These are phyloP conservation scores for Xylaria digitata DNA, from an alignment of 2,329 filamentous ascomycete genomes.

Conservation along the genomic window DNA sequence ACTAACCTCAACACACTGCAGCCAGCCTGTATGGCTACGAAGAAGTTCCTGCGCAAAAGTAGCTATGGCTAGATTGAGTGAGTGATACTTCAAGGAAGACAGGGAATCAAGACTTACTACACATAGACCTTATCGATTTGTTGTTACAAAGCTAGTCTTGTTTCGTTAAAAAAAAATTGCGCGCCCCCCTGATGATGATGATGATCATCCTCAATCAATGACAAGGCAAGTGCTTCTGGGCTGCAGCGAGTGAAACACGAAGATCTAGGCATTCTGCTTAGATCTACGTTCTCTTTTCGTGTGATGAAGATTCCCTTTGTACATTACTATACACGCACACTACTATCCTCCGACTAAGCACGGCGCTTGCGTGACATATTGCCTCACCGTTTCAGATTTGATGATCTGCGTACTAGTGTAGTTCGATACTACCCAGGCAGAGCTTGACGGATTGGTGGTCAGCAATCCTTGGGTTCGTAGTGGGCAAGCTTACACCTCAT, in stretches of 20 bases:
- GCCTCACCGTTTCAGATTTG: constrained; percentile 31
- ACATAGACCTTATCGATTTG: background rate
- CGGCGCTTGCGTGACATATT: constrained; percentile 26
- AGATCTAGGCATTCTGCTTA: constrained; percentile 8
- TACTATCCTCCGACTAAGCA: background rate
- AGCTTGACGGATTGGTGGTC: constrained; percentile 30
- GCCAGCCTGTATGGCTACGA: no score
- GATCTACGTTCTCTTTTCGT: constrained; percentile 4
- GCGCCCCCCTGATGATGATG: background rate
- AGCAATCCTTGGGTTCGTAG: constrained; percentile 16
- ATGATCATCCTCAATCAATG: background rate
- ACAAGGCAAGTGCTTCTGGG: constrained; percentile 8
- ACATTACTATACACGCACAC: background rate
- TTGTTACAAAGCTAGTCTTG: background rate
- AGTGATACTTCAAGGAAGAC: background rate
- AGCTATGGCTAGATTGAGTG: no score
- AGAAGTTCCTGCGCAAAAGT: no score
- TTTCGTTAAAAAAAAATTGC: constrained; percentile 1
- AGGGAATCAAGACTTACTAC: background rate
- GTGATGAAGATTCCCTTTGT: background rate
- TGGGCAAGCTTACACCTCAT: constrained; percentile 27
- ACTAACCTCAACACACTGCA: no score
- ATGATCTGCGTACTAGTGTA: constrained; percentile 13
- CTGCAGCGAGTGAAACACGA: constrained; percentile 18
- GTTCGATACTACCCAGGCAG: constrained; percentile 10